Base-by-base conservation (phyloP, 352 stramenopile species). In the Globisporangium camurandrum region DNA sequence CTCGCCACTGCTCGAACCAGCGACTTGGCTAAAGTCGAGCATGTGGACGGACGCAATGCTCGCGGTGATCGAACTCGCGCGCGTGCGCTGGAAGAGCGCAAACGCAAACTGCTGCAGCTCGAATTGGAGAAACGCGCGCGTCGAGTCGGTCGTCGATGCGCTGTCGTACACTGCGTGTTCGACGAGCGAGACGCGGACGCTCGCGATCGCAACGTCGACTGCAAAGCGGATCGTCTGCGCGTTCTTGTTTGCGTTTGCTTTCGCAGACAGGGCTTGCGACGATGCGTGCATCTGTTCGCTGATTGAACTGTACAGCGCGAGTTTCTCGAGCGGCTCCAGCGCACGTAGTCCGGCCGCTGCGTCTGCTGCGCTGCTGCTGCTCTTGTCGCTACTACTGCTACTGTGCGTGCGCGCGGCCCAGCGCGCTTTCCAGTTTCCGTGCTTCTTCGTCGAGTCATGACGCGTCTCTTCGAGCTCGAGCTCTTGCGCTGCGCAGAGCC, bases 81-180 rank as follows among this genome's bases (percentile, higher is more conserved):
- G 74, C 12, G 64, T 67, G 9, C 71, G 69, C 37, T 89, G 75
- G 28, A 87, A 77, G 11, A 87, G 69, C 2, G 69, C 68, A 22
- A 86, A 75, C 19, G 80, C 54, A 23, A 89, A 84, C 46, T 81
- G 60, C 31, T 77, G 66, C 10, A 92, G 49, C 40, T 88, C 74
- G 30, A 92, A 89, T 3, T 69, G 57, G 16, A 92, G 50, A 57
- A 90, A 82, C 20, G 88, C 66, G 61, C 74, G 67, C 3, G 63
- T 66, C 30, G 36, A 48, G 17, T 24, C 40, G 42, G 28, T 42
- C 22, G 20, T 40, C 7, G 57, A 47, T 2, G 45, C n/a, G 31
- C 27, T 46, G 19, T 46, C 45, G 23, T 30, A 37, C 20, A 52
- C 41, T 0, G 38, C 36, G 11, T 60, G 61, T 24, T 77, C 64